phyloP scores from a whole-genome alignment of 2,329 filamentous ascomycete genomes.

The Coniochaeta ligniaria region DNA sequence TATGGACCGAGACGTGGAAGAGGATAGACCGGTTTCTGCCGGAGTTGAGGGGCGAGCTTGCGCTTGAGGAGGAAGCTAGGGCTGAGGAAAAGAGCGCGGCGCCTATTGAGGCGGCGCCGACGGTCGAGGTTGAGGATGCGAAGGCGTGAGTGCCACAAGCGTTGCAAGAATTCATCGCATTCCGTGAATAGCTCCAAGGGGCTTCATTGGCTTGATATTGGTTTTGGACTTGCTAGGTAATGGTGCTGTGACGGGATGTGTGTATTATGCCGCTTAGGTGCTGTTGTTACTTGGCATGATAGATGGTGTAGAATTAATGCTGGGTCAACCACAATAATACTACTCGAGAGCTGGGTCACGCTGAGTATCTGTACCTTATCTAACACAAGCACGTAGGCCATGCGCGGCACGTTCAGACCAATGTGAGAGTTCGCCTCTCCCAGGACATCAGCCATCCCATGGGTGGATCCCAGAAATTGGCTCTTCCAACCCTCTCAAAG shows the following conservation, averaged over 20 bases:
- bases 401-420: not conserved
- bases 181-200: not conserved
- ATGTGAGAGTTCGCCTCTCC: not conserved
- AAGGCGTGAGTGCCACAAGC: not conserved
- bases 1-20: slow-evolving; percentile 59
- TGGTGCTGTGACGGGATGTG: not conserved
- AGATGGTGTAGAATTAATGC: not conserved
- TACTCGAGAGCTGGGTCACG: not conserved
- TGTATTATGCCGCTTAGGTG: not conserved
- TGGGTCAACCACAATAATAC: not conserved
- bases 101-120: not conserved
- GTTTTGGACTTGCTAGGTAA: not conserved
- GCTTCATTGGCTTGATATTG: not conserved
- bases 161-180: not conserved
- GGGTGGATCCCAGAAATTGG: not conserved
- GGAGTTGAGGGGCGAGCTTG: slow-evolving; percentile 48
- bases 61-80: slow-evolving; percentile 3
- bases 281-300: not conserved
- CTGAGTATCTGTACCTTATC: no score
- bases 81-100: not conserved
- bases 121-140: not conserved
- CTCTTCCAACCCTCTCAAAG: not conserved
- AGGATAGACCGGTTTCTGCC: slow-evolving; percentile 59
- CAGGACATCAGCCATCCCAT: not conserved
- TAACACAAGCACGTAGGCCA: no score